Percentiles rank a stretch among this genome's conserved stretches.
phyloP scores from a whole-genome alignment of 2,329 filamentous ascomycete species.

The Epichloe brachyelytri region DNA sequence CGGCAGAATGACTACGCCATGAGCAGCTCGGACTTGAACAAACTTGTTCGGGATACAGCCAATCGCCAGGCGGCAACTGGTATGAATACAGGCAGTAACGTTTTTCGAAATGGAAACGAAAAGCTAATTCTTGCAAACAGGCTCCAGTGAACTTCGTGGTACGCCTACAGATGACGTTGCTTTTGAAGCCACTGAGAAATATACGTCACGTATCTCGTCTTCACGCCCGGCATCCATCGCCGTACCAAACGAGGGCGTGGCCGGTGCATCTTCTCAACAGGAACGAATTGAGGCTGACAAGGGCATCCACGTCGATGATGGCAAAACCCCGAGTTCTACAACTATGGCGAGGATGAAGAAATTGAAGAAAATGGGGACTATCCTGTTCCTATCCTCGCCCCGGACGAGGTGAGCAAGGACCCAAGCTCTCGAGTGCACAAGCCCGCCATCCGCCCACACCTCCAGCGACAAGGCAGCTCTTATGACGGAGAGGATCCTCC shows the following conservation, averaged over 20 bases:
- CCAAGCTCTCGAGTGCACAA: slow-evolving; percentile 55
- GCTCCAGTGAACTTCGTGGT: slow-evolving; percentile 47
- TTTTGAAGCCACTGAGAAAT: slow-evolving; percentile 77
- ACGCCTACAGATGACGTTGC: slow-evolving; percentile 87
- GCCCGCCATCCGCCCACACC: slow-evolving; percentile 68
- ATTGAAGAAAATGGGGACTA: slow-evolving; percentile 49
- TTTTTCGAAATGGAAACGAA: too few relatives aligned
- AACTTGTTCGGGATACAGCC: slow-evolving; percentile 65
- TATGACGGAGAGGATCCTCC: slow-evolving; percentile 43
- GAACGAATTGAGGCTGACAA: slow-evolving; percentile 37
- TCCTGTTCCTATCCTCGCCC: slow-evolving; percentile 70
- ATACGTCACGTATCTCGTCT: slow-evolving; percentile 62
- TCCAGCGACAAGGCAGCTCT: slow-evolving; percentile 48
- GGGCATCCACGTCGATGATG: slow-evolving; percentile 62
- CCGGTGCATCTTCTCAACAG: slow-evolving; percentile 13
- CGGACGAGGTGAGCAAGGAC: slow-evolving; percentile 73
- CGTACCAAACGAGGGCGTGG: slow-evolving; percentile 14
- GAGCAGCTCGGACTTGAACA: slow-evolving; percentile 83
- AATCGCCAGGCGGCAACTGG: slow-evolving; percentile 34
- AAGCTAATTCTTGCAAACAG: slow-evolving; percentile 29
- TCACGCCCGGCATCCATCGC: slow-evolving; percentile 38
- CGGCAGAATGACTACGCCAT: slow-evolving; percentile 62
- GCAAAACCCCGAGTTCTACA: slow-evolving; percentile 25
- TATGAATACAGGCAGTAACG: not conserved
- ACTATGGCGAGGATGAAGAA: slow-evolving; percentile 29